Base-by-base conservation (phyloP, 257 asterid genomes). In the Penstemon barbatus region DNA sequence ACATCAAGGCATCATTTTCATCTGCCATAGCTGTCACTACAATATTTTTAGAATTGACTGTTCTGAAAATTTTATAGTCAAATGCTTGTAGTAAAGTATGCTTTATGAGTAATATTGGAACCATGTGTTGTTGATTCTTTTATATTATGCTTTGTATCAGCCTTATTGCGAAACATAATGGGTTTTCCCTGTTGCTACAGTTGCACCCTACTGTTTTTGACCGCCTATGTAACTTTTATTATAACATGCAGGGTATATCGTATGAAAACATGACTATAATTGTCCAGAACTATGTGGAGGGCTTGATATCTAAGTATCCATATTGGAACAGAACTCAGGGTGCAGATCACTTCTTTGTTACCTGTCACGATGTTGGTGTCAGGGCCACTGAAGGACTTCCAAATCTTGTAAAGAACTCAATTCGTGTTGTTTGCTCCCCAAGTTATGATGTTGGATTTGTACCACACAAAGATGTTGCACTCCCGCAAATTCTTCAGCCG, bases 361-460 rank as follows among this genome's bases (percentile, higher is more conserved):
- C 96, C 64, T 94, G 99, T 66, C 99, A 94, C 65, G 99, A 94
- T 86, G 97, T 94, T 74, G 99, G 99, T 62, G 99, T 94, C 67
- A 91, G 99, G 89, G 95, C 99, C 71, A 94, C 99, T 37, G 99
- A 94, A 82, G 99, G 99, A 72, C 95, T 87, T 68, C 92, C 89
- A 56, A 64, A 84, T 79, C 96, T 94, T 64, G 85, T 94, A 46
- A 94, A 94, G 83, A 94, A 94, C 72, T 87, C 99, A n/a, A 91
- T 94, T 52, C 96, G 99, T 10, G 97, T 82, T 6, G 96, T 91
- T 57, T 94, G 99, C 91, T 94, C 99, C 45, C 99, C 99, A 49
- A 91, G 99, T 90, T 94, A 94, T 79, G 87, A 94, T 77, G 96
- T 94, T 72, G 99, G 97, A 57, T 94, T 89, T 80, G 87, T 94